These are phyloP conservation scores for Scleromitrula shiraiana DNA, from an alignment of 2,329 filamentous ascomycete species.

Conservation along the genomic window DNA sequence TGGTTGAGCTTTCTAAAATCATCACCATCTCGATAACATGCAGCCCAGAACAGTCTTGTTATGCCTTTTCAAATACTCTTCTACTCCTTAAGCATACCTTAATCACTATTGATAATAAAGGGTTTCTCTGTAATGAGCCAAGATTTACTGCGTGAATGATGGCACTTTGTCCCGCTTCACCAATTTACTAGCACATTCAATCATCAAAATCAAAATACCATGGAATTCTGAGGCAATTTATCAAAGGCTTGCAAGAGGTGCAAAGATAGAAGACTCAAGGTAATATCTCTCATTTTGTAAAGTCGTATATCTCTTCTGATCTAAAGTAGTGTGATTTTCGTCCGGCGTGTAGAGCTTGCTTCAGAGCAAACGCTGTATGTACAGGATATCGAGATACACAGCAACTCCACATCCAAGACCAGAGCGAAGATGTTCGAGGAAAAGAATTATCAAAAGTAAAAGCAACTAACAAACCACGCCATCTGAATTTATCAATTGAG, in stretches of 20 bases:
- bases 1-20: no score
- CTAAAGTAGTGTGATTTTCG: conserved; percentile 15
- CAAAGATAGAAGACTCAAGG: conserved; percentile 15
- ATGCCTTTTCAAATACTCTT: no score
- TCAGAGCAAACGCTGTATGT: conserved; percentile 8
- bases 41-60: no score
- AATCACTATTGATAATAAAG: no score
- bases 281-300: neutral
- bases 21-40: no score
- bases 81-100: no score
- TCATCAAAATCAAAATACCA: no score
- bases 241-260: conserved; percentile 18
- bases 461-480: neutral
- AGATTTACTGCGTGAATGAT: no score
- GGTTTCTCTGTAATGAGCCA: no score
- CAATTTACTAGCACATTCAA: neutral
- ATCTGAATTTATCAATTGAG: conserved; percentile 9
- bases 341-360: conserved; percentile 10
- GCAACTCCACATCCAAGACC: conserved; percentile 10
- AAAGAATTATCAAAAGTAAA: neutral
- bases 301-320: neutral
- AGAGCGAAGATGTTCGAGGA: conserved; percentile 2
- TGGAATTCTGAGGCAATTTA: conserved; percentile 9
- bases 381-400: conserved; percentile 11
- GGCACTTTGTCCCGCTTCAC: no score